These are phyloP conservation scores for Cyclotella cryptica DNA, from an alignment of 108 stramenopile species.

Conservation along the genomic window DNA sequence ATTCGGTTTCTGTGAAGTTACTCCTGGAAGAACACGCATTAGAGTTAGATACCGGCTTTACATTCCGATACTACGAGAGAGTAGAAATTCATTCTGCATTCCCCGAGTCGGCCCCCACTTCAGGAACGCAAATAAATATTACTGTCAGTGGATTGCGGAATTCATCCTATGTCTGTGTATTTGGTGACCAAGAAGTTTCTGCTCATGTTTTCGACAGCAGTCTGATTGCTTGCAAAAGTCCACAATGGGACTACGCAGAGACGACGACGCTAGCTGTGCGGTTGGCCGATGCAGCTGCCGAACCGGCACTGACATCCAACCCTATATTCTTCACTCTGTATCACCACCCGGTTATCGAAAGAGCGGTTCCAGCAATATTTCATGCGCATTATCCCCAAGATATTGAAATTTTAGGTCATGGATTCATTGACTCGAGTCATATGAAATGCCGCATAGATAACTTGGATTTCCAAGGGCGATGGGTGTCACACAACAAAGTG, in stretches of 20 bases:
- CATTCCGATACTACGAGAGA: slow-evolving; percentile 27
- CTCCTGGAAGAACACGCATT: slow-evolving; percentile 17
- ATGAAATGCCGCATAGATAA: slow-evolving; percentile 23
- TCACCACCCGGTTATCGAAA: slow-evolving; percentile 18
- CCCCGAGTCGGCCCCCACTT: slow-evolving; percentile 21
- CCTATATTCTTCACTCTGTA: slow-evolving; percentile 18
- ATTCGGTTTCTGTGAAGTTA: slow-evolving; percentile 13
- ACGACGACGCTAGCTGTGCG: slow-evolving; percentile 17
- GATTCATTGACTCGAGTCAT: slow-evolving; percentile 27
- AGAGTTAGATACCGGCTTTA: slow-evolving; percentile 29
- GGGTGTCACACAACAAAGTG: slow-evolving; percentile 8
- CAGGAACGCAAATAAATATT: slow-evolving; percentile 23
- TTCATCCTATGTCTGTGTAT: slow-evolving; percentile 28
- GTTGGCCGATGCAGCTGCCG: slow-evolving; percentile 1
- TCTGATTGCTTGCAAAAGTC: slow-evolving; percentile 15
- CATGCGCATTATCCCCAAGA: slow-evolving; percentile 16
- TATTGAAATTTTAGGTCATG: slow-evolving; percentile 9
- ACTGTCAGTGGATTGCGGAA: slow-evolving; percentile 5
- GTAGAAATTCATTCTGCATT: slow-evolving; percentile 18
- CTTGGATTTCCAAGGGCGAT: slow-evolving; percentile 18
- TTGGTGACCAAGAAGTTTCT: slow-evolving; percentile 18
- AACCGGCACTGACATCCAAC: slow-evolving; percentile 13
- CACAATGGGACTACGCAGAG: slow-evolving; percentile 24
- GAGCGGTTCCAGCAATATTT: slow-evolving; percentile 17
- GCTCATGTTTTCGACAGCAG: slow-evolving; percentile 24